phyloP scores from a whole-genome alignment of 768 basidiomycete species.

The Boletus rubroflammeus region DNA sequence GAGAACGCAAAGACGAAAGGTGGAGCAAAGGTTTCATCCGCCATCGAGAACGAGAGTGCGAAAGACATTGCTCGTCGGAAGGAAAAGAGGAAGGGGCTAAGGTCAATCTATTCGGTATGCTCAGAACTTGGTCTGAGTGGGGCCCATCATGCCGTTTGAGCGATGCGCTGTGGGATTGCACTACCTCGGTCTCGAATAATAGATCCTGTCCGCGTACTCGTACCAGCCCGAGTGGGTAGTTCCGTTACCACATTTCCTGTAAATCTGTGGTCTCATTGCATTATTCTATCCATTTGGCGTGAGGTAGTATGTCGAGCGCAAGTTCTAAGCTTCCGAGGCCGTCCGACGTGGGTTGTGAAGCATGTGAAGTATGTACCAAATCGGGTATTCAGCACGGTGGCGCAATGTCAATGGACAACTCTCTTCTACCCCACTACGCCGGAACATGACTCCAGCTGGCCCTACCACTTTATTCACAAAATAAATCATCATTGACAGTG shows the following conservation, averaged over 20 bases:
- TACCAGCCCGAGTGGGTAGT: too few relatives aligned
- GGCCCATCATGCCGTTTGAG: conserved; percentile 4
- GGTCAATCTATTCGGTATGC: conserved; percentile 30
- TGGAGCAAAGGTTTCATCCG: conserved; percentile 5
- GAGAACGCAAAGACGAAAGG: conserved; percentile 16
- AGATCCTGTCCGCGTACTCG: not conserved
- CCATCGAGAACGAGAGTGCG: conserved; percentile 12
- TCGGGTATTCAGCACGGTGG: too few relatives aligned
- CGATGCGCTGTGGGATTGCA: not conserved
- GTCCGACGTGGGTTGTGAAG: too few relatives aligned
- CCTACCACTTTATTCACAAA: too few relatives aligned
- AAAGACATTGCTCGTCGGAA: conserved; percentile 11
- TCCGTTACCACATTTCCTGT: not conserved
- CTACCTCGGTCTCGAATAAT: not conserved
- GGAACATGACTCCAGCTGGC: too few relatives aligned
- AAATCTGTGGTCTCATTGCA: not conserved
- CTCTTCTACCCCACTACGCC: too few relatives aligned
- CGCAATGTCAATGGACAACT: too few relatives aligned
- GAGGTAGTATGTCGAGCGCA: not conserved
- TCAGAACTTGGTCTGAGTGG: conserved; percentile 22
- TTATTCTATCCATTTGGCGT: not conserved
- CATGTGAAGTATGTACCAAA: too few relatives aligned
- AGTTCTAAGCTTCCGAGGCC: not conserved
- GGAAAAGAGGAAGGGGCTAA: conserved; percentile 23
- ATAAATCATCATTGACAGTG: too few relatives aligned